Evolutionary conservation across 1,284 basidiomycete genomes (phyloP).

Genomic region (Fistulina hepatica): DNA sequence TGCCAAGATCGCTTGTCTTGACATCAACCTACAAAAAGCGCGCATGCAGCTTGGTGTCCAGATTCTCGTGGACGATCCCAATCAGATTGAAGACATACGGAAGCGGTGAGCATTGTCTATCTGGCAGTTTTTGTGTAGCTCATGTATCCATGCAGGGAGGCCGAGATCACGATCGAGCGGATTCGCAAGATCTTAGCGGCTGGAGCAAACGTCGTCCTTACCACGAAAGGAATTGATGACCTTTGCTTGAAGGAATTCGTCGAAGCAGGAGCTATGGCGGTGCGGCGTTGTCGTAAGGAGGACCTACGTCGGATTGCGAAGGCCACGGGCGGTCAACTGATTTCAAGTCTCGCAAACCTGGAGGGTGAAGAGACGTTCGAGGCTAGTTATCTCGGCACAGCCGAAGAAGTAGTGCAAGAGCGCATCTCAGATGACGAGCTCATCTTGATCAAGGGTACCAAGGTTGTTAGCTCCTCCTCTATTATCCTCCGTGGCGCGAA

Average conservation of each 20-base stretch:
- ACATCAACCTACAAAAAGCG: conserved; percentile 96
- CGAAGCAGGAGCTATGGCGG: conserved; percentile 98
- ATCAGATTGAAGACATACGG: conserved; percentile 94
- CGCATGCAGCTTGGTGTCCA: conserved; percentile 98
- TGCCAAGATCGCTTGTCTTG: conserved; percentile 97
- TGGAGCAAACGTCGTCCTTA: conserved; percentile 95
- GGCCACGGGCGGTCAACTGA: conserved; percentile 90
- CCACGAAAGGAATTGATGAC: conserved; percentile 99
- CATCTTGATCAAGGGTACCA: conserved; percentile 95
- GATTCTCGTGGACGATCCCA: conserved; percentile 94
- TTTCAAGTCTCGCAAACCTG: conserved; percentile 90
- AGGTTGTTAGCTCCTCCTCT: conserved; percentile 88
- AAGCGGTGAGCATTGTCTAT: conserved; percentile 47
- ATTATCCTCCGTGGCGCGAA: conserved; percentile 95
- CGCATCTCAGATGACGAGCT: conserved; percentile 98
- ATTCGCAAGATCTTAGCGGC: conserved; percentile 93
- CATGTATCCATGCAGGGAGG: conserved; percentile 51
- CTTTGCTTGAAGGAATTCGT: conserved; percentile 98
- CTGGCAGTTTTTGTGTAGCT: conserved; percentile 7
- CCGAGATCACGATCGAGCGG: conserved; percentile 93
- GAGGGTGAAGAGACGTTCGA: conserved; percentile 99
- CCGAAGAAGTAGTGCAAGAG: conserved; percentile 96
- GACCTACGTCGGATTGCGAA: conserved; percentile 95
- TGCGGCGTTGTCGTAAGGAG: conserved; percentile 95
- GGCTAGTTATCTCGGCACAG: conserved; percentile 76